Conservation (phyloP, 345 rosid genomes). For the Corymbia maculata region DNA sequence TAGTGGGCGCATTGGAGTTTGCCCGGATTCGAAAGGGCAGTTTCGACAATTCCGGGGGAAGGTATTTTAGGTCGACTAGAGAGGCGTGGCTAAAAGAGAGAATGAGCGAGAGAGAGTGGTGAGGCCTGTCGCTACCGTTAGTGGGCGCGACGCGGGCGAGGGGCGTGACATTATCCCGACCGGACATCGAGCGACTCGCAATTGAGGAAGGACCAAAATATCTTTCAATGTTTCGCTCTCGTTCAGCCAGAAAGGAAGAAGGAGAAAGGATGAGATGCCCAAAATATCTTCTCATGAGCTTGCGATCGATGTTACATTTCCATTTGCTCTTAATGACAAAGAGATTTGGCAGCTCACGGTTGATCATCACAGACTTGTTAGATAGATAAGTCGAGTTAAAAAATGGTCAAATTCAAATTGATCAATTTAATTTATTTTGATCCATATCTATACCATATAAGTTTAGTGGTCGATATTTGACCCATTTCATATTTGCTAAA, state of each 20-base stretch:
- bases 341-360: neutral
- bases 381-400: no score
- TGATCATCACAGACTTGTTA: accelerated
- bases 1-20: neutral
- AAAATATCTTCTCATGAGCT: neutral
- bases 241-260: neutral
- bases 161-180: no score
- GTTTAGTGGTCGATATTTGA: accelerated
- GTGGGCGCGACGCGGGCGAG: neutral
- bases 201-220: neutral
- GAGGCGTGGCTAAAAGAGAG: neutral
- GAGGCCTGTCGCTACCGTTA: neutral
- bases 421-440: accelerated
- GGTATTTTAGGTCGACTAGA: neutral
- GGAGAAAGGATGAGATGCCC: neutral
- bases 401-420: accelerated
- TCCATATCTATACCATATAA: accelerated
- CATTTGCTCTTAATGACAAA: neutral
- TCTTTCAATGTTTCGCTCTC: neutral
- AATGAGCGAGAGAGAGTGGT: neutral
- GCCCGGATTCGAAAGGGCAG: neutral
- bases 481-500: neutral
- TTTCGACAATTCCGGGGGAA: neutral
- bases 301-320: neutral
- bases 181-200: neutral